Evolutionary conservation across 257 asterid genomes (phyloP).

Genomic region (Solanum clarkiae): DNA sequence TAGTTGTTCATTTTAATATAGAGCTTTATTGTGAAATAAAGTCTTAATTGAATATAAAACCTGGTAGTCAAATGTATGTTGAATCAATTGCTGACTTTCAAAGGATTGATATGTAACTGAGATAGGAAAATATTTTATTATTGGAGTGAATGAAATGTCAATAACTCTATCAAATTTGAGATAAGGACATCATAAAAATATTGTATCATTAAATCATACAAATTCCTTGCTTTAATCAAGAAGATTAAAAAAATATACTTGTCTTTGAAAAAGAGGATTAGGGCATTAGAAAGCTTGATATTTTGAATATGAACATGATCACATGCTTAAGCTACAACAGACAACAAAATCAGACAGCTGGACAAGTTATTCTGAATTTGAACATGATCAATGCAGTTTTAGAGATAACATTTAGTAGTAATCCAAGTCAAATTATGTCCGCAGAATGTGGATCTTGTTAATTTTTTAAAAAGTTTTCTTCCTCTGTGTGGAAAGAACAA

Average conservation of each 20-base stretch:
- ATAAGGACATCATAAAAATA: not conserved
- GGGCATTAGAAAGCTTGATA: not conserved
- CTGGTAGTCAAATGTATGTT: not conserved
- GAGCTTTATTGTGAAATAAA: not conserved
- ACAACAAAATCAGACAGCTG: not conserved
- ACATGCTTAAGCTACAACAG: not conserved
- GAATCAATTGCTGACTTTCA: not conserved
- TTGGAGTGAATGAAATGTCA: not conserved
- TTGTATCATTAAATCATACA: not conserved
- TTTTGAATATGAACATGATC: not conserved
- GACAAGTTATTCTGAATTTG: not conserved
- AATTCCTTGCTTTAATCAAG: not conserved
- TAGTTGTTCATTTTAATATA: not conserved
- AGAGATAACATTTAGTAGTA: not conserved
- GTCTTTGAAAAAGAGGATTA: not conserved
- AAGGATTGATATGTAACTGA: not conserved
- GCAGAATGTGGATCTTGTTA: not conserved
- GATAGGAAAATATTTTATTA: not conserved
- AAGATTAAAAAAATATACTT: not conserved
- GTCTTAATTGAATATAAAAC: not conserved
- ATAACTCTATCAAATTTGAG: not conserved
- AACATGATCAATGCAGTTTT: not conserved
- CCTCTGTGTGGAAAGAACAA: not conserved
- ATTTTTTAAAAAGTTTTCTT: not conserved
- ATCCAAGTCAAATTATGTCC: not conserved